Percentiles rank a stretch among this genome's conserved stretches.
Conservation (phyloP, 108 stramenopile genomes). For the Cylindrotheca fusiformis region DNA sequence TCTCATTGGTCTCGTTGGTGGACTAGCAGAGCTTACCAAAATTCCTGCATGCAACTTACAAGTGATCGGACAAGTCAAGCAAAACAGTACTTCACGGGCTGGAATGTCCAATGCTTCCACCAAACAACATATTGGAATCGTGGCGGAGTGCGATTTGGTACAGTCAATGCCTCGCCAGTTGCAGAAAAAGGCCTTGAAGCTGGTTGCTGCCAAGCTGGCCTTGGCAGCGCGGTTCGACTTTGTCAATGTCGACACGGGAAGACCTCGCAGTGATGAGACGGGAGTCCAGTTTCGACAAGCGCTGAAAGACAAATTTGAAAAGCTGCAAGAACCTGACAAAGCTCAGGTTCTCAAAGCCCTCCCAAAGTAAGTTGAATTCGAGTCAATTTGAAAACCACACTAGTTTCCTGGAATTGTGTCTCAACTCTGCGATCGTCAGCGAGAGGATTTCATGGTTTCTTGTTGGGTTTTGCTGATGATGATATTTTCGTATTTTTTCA, state of each 20-base stretch:
- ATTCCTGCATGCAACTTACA: constrained; percentile 87
- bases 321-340: constrained; percentile 92
- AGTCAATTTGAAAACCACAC: no score
- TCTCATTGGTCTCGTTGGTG: constrained; percentile 90
- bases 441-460: neutral
- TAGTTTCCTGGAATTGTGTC: no score
- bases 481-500: neutral
- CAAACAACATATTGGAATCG: constrained; percentile 74
- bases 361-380: constrained; percentile 90
- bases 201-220: constrained; percentile 83
- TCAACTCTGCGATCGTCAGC: constrained; percentile 15
- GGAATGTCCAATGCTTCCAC: constrained; percentile 28
- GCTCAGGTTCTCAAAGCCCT: constrained; percentile 90
- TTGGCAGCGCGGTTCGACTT: constrained; percentile 75
- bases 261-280: constrained; percentile 36
- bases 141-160: constrained; percentile 85
- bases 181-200: constrained; percentile 82
- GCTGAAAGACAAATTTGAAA: constrained; percentile 76
- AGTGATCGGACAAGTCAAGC: constrained; percentile 60
- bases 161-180: constrained; percentile 57
- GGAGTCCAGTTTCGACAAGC: constrained; percentile 63
- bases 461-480: neutral
- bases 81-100: constrained; percentile 44
- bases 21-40: constrained; percentile 78
- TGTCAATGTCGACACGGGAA: constrained; percentile 71